Evolutionary conservation across 805 yeast genomes (phyloP).

Genomic region (Hanseniaspora mollemarum): DNA sequence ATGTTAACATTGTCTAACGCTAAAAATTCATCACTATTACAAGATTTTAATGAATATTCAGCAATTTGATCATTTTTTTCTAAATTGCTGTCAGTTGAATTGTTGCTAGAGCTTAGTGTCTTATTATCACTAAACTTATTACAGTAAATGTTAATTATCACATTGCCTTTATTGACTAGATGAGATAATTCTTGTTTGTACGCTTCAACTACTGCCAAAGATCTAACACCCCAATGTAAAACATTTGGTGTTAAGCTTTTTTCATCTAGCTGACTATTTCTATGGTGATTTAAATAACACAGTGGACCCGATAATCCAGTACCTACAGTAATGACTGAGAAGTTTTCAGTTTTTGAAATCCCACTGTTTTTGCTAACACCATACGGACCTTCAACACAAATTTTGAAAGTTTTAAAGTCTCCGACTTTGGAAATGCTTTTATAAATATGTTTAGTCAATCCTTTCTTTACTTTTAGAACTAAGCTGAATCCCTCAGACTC

Average conservation of each 20-base stretch:
- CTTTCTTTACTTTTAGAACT: conserved; percentile 13
- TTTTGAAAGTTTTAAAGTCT: background rate
- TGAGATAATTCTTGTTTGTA: background rate
- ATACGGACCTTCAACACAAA: conserved; percentile 16
- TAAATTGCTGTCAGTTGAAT: background rate
- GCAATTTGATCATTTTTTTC: background rate
- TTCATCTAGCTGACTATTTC: background rate
- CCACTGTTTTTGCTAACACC: background rate
- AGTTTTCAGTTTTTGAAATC: background rate
- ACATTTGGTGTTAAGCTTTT: background rate
- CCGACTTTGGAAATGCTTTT: background rate
- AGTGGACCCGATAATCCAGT: conserved; percentile 15
- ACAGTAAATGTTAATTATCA: conserved; percentile 1
- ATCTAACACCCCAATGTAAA: conserved; percentile 15
- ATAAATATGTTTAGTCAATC: conserved; percentile 9
- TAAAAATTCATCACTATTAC: background rate
- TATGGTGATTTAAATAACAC: conserved; percentile 4
- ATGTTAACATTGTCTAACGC: background rate
- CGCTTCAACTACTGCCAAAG: conserved; percentile 7
- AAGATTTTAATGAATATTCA: background rate
- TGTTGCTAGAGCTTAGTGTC: background rate
- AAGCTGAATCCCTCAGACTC: conserved; percentile 1
- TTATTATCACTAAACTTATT: background rate
- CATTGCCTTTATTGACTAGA: background rate
- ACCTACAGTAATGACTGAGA: conserved; percentile 6